A percentile compares a stretch with the other conserved stretches of the same genome.
These are phyloP conservation scores for Aspergillus panamensis DNA, from an alignment of 495 filamentous ascomycete species.

Conservation along the genomic window DNA sequence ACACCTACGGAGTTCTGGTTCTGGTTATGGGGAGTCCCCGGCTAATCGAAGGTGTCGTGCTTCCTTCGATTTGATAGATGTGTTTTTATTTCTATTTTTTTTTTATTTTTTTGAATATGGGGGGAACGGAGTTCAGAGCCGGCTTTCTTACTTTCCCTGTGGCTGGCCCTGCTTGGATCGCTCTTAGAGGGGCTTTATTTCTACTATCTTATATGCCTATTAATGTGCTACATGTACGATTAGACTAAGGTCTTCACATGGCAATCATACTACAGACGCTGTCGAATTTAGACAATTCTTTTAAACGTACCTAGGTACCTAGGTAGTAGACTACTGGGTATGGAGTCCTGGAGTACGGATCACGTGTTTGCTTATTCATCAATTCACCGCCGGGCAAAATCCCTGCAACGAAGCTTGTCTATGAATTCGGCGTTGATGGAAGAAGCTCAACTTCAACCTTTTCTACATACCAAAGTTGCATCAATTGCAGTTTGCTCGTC, in stretches of 20 bases:
- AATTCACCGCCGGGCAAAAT: conserved; percentile 10
- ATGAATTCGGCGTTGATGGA: neutral
- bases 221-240: conserved; percentile 3
- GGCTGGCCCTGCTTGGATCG: neutral
- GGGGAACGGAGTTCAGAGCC: conserved; percentile 1
- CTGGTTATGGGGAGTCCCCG: neutral
- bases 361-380: neutral
- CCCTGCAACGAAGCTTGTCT: neutral
- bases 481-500: neutral
- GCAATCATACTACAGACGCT: neutral
- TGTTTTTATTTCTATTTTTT: neutral
- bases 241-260: neutral
- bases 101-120: neutral
- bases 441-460: neutral
- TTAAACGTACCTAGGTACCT: too few species aligned
- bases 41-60: neutral
- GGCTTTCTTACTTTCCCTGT: neutral
- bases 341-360: too few species aligned
- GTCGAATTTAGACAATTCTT: neutral
- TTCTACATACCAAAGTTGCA: neutral
- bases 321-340: too few species aligned
- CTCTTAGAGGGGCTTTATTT: neutral
- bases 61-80: neutral
- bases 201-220: neutral
- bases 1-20: conserved; percentile 1